These are phyloP conservation scores for Claviceps paspali DNA, from an alignment of 2,329 filamentous ascomycete genomes.

Conservation along the genomic window DNA sequence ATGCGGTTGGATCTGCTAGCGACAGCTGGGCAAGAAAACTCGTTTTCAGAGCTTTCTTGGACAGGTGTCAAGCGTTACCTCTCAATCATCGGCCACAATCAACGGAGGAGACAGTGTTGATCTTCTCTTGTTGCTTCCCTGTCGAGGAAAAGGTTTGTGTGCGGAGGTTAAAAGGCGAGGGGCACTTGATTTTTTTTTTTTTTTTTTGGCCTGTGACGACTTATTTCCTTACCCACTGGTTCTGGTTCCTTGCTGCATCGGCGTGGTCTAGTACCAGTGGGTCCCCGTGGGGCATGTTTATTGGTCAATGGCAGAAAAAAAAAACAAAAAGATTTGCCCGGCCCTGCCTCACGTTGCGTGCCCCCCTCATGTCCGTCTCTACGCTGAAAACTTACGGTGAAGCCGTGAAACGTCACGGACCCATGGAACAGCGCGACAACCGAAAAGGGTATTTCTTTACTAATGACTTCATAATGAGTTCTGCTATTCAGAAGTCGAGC, in stretches of 20 bases:
- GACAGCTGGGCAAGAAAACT: constrained; percentile 21
- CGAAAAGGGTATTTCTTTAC: too few relatives aligned
- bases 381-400: background rate
- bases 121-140: constrained; percentile 5
- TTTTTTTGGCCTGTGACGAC: constrained; percentile 2
- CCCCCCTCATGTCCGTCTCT: too few relatives aligned
- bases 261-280: background rate
- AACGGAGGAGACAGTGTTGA: constrained; percentile 5
- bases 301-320: constrained; percentile 4
- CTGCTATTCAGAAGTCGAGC: too few relatives aligned
- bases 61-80: constrained; percentile 22
- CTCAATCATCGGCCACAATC: constrained; percentile 21
- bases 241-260: constrained; percentile 4
- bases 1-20: constrained; percentile 16
- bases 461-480: too few relatives aligned
- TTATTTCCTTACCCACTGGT: background rate
- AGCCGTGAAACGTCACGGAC: too few relatives aligned
- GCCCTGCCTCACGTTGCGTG: too few relatives aligned
- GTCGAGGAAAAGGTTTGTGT: constrained; percentile 5
- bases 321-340: too few relatives aligned
- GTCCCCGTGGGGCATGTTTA: background rate
- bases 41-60: constrained; percentile 23
- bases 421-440: too few relatives aligned
- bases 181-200: background rate
- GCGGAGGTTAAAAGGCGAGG: constrained; percentile 6